These are phyloP conservation scores for Darksidea phi DNA, from an alignment of 495 filamentous ascomycete species.

Conservation along the genomic window DNA sequence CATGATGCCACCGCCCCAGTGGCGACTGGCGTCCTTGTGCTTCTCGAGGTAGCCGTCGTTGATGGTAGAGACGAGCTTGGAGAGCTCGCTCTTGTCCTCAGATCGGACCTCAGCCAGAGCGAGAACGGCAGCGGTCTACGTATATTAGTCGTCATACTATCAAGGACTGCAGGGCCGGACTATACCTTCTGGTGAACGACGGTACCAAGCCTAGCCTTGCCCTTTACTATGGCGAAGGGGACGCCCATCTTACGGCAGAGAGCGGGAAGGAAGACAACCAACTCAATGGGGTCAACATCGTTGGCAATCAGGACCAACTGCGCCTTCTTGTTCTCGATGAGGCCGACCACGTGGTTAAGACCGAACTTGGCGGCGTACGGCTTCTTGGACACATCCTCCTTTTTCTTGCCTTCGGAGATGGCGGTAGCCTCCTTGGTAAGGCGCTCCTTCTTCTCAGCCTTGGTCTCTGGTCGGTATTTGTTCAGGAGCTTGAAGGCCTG, in stretches of 20 bases:
- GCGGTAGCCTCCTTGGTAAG: conserved; percentile 96
- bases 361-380: conserved; percentile 99
- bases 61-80: conserved; percentile 92
- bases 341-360: conserved; percentile 98
- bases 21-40: conserved; percentile 85
- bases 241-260: conserved; percentile 99
- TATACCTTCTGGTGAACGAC: conserved; percentile 99
- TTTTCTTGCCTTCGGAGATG: conserved; percentile 97
- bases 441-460: conserved; percentile 99
- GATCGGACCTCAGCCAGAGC: conserved; percentile 93
- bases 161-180: conserved; percentile 1
- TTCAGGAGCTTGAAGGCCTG: conserved; percentile 97
- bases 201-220: conserved; percentile 97
- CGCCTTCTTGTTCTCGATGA: conserved; percentile 99
- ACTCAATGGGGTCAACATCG: conserved; percentile 99
- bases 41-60: conserved; percentile 98
- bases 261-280: conserved; percentile 98
- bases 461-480: conserved; percentile 99
- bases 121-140: conserved; percentile 88
- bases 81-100: conserved; percentile 96
- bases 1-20: conserved; percentile 99
- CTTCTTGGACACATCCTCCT: conserved; percentile 99
- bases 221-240: conserved; percentile 99
- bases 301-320: conserved; percentile 96
- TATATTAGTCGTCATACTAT: conserved; percentile 1